Base-by-base conservation (phyloP, 148 eudicot genomes). In the Rhododendron ovatum region DNA sequence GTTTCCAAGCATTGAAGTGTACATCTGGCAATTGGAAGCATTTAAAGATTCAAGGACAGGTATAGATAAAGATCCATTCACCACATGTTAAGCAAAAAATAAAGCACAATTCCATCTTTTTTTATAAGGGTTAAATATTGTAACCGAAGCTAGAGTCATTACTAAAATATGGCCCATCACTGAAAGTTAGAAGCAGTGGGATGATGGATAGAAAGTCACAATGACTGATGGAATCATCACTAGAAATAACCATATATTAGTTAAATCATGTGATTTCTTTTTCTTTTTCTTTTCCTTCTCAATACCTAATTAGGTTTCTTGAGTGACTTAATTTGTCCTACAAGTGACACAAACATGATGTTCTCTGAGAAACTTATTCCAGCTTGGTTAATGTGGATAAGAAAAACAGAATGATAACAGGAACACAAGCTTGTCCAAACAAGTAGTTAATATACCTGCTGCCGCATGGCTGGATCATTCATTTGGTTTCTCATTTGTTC, bases 401-500 rank as follows among this genome's bases (percentile, higher is more conserved):
- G 35, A 14, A 45, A 14, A 10, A 78, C 17, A 22, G 14, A 74
- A 78, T 24, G 33, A 6, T 45, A 47, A 12, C 20, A 48, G 30
- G 26, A 48, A 78, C 22, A 47, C 47, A 26, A 78, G 48, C 39
- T 28, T 78, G 83, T 51, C 83, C 63, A 50, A 80, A 80, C 61
- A 80, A 26, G 50, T 78, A 83, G 84, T 28, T 20, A 41, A 41
- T 24, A 47, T 90, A 96, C 99, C 92, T 96, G 94, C 61, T 14
- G 35, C 33, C 93, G 91, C 96, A 94, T 95, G 71, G 98, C 98
- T 82, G 98, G 99, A 92, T 96, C 98, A 80, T 94, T 94, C 98
- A 96, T 90, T 88, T 94, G 99, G 86, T 93, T 93, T 89, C 94
- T 92, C 96, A 96, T 94, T 87, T 96, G 98, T 85, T 95, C 96